These are phyloP conservation scores for Ceratocystis cubensis DNA, from an alignment of 2,329 filamentous ascomycete species.

Conservation along the genomic window DNA sequence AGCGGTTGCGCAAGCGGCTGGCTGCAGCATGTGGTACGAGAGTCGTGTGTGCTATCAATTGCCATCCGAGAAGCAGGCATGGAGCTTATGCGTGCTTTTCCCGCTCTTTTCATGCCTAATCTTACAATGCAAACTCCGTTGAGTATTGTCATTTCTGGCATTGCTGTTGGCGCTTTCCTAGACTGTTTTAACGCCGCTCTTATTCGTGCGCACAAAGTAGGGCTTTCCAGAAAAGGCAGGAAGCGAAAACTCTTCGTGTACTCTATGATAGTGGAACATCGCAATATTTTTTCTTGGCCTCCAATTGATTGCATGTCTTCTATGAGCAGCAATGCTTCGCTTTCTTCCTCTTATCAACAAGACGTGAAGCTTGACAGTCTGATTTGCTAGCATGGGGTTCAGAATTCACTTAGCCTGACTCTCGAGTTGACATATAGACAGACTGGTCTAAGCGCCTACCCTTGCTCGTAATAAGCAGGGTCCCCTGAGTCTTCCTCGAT, in stretches of 20 bases:
- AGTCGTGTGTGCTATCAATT: not conserved
- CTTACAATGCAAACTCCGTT: rapidly evolving
- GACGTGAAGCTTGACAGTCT: not conserved
- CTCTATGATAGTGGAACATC: not conserved
- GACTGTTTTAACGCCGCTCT: not conserved
- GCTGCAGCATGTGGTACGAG: not conserved
- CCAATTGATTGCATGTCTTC: not conserved
- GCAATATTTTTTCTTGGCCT: not conserved
- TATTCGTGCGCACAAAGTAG: not conserved
- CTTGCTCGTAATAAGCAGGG: not conserved
- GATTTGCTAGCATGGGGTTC: not conserved
- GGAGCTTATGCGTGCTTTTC: rapidly evolving
- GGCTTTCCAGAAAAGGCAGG: not conserved
- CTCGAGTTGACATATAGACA: too few relatives aligned
- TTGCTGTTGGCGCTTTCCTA: not conserved
- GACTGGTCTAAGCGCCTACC: slow-evolving; percentile 1
- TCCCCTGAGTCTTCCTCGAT: not conserved
- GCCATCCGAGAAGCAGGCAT: not conserved
- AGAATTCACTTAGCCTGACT: too few relatives aligned
- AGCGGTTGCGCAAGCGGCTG: not conserved
- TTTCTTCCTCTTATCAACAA: not conserved
- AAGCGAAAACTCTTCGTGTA: not conserved
- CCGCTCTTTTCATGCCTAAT: not conserved
- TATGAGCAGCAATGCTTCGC: not conserved
- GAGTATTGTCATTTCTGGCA: not conserved